Evolutionary conservation across 768 basidiomycete genomes (phyloP), one percentile per base, ranked within the genome.

Genomic region (Rhizopogon sp.): DNA sequence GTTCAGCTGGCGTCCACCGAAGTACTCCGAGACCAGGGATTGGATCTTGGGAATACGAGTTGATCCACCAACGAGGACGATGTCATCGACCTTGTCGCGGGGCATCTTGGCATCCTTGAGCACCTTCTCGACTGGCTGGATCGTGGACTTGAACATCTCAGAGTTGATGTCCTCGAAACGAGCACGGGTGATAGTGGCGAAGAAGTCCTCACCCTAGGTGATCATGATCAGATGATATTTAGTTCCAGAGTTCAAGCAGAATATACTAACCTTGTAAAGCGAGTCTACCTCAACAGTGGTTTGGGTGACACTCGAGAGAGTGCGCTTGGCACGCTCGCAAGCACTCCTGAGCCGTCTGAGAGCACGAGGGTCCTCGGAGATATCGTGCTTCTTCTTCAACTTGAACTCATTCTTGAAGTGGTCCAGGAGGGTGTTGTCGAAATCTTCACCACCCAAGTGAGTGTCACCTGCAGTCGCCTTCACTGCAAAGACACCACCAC

Each of bases 341-440:
- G 97, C 97, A 66, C 90, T 93, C 62, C 94, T 84, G 67, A 99
- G 81, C 72, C 97, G 93, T 61, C 97, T 84, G 63, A 98, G 84
- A 59, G 97, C 97, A 79, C 97, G 93, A 58, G 97, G 80, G 77
- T 99, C 96, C 46, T 91, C 92, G 40, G 93, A 93, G 73, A 99
- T 94, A 72, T 99, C 97, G 69, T 87, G 85, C 79, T 98, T 96
- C 67, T 88, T 85, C 82, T 98, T 98, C 66, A 83, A 82, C 84
- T 96, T 92, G 87, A 99, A 99, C 79, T 99, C 97, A 72, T 88
- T 90, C 84, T 96, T 96, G 90, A 99, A 98, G 83, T 95, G 91
- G 52, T 99, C 93, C 59, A 98, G 76, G 61, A 99, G 86, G 70
- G 92, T 84, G 77, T 99, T 99, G 77, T 99, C 97, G 69, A 99